phyloP scores from a whole-genome alignment of 805 yeast species.

The Teunomyces aglyptinius region DNA sequence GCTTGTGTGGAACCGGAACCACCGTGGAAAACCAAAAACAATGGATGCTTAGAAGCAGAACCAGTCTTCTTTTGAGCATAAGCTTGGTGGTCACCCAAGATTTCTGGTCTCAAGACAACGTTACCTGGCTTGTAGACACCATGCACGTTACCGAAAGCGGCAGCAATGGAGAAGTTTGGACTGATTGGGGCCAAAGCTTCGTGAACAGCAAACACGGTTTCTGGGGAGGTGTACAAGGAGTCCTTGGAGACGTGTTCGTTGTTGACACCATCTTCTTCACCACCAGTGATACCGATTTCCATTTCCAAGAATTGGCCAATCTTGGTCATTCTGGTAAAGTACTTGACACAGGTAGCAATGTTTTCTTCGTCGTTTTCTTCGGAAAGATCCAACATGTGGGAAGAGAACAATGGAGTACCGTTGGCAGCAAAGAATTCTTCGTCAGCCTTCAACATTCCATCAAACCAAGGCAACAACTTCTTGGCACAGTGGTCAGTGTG shows the following conservation, averaged over 20 bases:
- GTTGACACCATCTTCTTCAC: conserved; percentile 99
- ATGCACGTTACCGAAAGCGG: conserved; percentile 99
- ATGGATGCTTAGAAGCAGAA: conserved; percentile 60
- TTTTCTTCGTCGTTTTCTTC: conserved; percentile 97
- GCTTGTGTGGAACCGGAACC: conserved; percentile 96
- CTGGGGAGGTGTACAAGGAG: conserved; percentile 89
- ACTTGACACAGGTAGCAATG: conserved; percentile 90
- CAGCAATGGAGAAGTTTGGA: conserved; percentile 98
- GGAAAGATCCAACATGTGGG: conserved; percentile 97
- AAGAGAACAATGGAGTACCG: conserved; percentile 96
- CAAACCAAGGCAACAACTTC: conserved; percentile 97
- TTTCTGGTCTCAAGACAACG: conserved; percentile 87
- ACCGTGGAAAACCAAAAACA: conserved; percentile 99
- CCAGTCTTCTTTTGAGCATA: conserved; percentile 73
- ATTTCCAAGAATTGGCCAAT: conserved; percentile 97
- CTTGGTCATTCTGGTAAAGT: conserved; percentile 91
- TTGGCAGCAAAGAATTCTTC: conserved; percentile 82
- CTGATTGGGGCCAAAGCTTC: conserved; percentile 86
- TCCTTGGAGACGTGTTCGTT: conserved; percentile 90
- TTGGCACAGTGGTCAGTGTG: conserved; percentile 99
- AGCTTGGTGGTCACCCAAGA: conserved; percentile 93
- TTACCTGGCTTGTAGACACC: conserved; percentile 99
- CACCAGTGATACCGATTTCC: conserved; percentile 99
- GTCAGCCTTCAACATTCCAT: conserved; percentile 96
- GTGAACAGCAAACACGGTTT: conserved; percentile 89